Conservation (phyloP, 1,284 basidiomycete genomes). For the Pulveroboletus sp. region DNA sequence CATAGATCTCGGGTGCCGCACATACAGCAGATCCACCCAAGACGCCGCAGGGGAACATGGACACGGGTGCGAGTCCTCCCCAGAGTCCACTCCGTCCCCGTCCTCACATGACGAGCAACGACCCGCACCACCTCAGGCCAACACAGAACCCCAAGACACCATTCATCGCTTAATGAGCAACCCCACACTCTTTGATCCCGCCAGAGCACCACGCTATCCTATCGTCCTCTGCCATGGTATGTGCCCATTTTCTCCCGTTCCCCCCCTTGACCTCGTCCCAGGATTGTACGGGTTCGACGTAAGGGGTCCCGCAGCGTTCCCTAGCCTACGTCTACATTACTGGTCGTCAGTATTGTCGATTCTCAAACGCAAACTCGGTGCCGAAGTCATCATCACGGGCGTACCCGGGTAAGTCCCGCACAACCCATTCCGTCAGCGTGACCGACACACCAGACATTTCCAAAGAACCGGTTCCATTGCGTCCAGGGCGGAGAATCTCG, state of each 20-base stretch:
- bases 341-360: conserved; percentile 91
- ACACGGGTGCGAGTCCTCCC: too few relatives aligned
- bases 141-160: conserved; percentile 42
- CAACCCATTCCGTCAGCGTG: neutral
- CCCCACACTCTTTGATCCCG: conserved; percentile 71
- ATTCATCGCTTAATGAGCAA: conserved; percentile 77
- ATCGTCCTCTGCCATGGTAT: conserved; percentile 95
- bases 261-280: conserved; percentile 36
- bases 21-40: neutral
- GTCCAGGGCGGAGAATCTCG: conserved; percentile 79
- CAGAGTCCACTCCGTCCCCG: neutral
- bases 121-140: conserved; percentile 17
- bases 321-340: conserved; percentile 87
- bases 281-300: conserved; percentile 96
- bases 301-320: conserved; percentile 73
- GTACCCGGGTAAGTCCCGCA: conserved; percentile 77
- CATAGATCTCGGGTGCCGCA: neutral
- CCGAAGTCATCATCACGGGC: conserved; percentile 92
- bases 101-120: neutral
- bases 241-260: conserved; percentile 23
- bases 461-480: conserved; percentile 87
- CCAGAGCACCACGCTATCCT: conserved; percentile 82
- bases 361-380: conserved; percentile 81
- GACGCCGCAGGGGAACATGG: too few relatives aligned
- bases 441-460: neutral